A percentile compares a stretch with the other conserved stretches of the same genome.
Evolutionary conservation across 495 filamentous ascomycete species (phyloP).

Genomic region (Penicillium simplicissimum): DNA sequence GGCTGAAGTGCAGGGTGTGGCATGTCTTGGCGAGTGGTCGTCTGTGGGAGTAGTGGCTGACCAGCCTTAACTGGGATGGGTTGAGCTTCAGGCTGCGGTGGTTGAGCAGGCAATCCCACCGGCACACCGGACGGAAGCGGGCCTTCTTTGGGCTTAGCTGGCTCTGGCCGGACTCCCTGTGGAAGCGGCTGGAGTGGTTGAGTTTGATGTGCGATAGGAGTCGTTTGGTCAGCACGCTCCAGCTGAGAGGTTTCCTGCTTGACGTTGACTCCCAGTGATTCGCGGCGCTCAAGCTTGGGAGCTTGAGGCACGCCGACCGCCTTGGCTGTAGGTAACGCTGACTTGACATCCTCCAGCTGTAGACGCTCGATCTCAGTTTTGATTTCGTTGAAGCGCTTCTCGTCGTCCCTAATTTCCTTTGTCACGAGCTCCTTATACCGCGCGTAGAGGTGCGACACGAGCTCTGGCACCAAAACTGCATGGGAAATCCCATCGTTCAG

Average conservation of each 20-base stretch:
- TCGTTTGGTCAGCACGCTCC: conserved; percentile 3
- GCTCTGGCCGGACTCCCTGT: background rate
- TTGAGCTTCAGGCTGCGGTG: conserved; percentile 12
- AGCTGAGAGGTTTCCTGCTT: conserved; percentile 29
- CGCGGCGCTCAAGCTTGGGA: conserved; percentile 27
- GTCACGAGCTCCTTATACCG: conserved; percentile 69
- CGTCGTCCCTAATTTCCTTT: conserved; percentile 70
- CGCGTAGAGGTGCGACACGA: conserved; percentile 72
- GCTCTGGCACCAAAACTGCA: conserved; percentile 61
- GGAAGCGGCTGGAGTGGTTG: background rate
- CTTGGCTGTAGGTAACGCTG: conserved; percentile 15
- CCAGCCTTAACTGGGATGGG: conserved; percentile 30
- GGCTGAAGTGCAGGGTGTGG: conserved; percentile 36
- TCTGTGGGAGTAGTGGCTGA: conserved; percentile 28
- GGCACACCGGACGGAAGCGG: background rate
- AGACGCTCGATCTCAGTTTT: conserved; percentile 68
- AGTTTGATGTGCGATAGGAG: background rate
- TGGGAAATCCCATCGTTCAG: conserved; percentile 63
- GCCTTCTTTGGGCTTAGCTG: conserved; percentile 18
- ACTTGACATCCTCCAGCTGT: conserved; percentile 58
- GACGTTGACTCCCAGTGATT: conserved; percentile 41
- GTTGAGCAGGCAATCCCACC: conserved; percentile 13
- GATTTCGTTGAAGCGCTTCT: conserved; percentile 63
- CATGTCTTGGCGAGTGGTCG: conserved; percentile 35
- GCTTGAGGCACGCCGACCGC: conserved; percentile 11